Evolutionary conservation across 768 basidiomycete species (phyloP), one percentile per base, ranked within the genome.

Genomic region (Paxillus ammoniavirescens): DNA sequence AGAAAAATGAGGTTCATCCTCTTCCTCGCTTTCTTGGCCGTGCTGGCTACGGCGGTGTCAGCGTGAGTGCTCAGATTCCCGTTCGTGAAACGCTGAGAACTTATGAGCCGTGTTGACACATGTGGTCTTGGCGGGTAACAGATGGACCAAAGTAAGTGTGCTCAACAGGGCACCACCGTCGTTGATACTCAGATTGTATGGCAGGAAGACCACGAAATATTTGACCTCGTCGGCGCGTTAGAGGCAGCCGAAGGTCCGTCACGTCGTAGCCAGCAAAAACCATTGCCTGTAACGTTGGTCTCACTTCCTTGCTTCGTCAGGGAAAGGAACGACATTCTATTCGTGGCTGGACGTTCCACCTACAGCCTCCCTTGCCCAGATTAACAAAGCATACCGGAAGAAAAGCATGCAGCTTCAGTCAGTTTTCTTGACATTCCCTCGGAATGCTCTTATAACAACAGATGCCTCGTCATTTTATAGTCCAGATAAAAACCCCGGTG

Each of bases 151-250:
- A 73, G 87, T 86, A 54, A 50, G 70, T 56, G 15, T 43, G 23
- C 17, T 36, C 17, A 17, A 7, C 3, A 37, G 31, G 17, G 18
- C 26, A 21, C n/a, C 2, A 31, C 43, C 37, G 42, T 54, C 17
- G 12, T 43, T 44, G 33, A 35, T 49, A 21, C 49, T 56, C 12
- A 50, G 42, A 54, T 35, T 38, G 5, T 15, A 14, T 42, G 38
- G 54, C 59, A 93, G 88, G 89, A 95, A 73, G 94, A 98, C 74
- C 82, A 97, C 76, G 94, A 98, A 71, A 95, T 98, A 36, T 98
- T 98, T 65, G 95, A 97, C 72, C 79, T 97, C 13, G 93, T 96
- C 54, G 81, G 82, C 57, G 89, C 81, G 17, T 68, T 98, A 18
- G 87, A 95, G 70, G 75, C 74, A 3, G 75, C 91, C 2, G 95